Percentiles rank a stretch among this genome's conserved stretches.
These are phyloP conservation scores for Wickerhamiella slavikovae DNA, from an alignment of 805 yeast genomes.

Conservation along the genomic window DNA sequence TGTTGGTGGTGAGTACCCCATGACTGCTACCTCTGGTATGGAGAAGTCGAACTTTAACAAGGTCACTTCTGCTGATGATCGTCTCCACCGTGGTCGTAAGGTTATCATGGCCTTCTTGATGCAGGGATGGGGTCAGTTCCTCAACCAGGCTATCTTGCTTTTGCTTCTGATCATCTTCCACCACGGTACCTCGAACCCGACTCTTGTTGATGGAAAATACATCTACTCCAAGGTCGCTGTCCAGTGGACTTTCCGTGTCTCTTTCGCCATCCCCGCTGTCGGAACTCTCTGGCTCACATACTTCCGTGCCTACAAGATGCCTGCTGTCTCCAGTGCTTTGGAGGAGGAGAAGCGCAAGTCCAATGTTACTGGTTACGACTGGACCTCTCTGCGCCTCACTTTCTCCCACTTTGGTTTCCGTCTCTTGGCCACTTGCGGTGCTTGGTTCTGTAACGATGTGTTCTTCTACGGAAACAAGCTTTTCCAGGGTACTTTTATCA, in stretches of 20 bases:
- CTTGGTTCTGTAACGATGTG: constrained; percentile 47
- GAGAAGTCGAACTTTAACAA: constrained; percentile 28
- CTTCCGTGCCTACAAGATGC: constrained; percentile 20
- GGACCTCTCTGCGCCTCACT: constrained; percentile 13
- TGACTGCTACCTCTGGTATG: constrained; percentile 39
- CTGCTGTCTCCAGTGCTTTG: constrained; percentile 15
- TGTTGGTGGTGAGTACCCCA: constrained; percentile 51
- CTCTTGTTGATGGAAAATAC: constrained; percentile 3
- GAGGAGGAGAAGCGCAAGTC: constrained; percentile 15
- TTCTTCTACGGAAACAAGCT: constrained; percentile 47
- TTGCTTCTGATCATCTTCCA: constrained; percentile 14
- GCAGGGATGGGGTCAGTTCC: constrained; percentile 19
- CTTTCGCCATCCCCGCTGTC: constrained; percentile 20
- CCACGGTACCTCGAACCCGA: constrained; percentile 13
- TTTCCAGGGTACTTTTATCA: constrained; percentile 22
- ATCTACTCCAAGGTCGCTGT: constrained; percentile 17
- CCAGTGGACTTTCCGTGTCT: constrained; percentile 21
- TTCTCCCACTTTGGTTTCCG: constrained; percentile 16
- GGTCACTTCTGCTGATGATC: constrained; percentile 16
- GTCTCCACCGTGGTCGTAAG: constrained; percentile 22
- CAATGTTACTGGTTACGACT: constrained; percentile 20
- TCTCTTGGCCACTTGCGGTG: constrained; percentile 31
- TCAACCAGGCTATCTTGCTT: constrained; percentile 16
- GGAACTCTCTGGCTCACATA: constrained; percentile 21
- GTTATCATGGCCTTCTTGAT: constrained; percentile 17